Percentiles rank a stretch among this genome's conserved stretches.
These are phyloP conservation scores for Dryadomyces quercus-mongolicae DNA, from an alignment of 2,329 filamentous ascomycete genomes.

Conservation along the genomic window DNA sequence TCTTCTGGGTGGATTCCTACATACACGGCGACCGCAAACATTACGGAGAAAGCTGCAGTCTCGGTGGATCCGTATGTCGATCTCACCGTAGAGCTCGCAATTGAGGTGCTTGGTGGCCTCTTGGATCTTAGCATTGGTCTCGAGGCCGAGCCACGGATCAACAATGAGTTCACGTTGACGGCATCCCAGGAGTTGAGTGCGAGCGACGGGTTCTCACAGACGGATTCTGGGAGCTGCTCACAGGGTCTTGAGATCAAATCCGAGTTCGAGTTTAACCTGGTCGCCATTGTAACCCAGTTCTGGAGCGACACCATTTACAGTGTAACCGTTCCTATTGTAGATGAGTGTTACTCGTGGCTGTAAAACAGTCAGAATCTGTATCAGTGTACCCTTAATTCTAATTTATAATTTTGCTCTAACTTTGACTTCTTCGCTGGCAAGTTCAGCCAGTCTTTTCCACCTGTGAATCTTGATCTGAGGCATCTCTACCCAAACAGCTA, in stretches of 20 bases:
- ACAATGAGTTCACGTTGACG: conserved; percentile 14
- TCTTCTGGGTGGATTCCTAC: conserved; percentile 12
- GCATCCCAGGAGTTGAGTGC: conserved; percentile 6
- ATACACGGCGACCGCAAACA: conserved; percentile 9
- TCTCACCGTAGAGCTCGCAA: conserved; percentile 13
- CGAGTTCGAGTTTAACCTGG: conserved; percentile 16
- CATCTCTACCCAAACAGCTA: background rate
- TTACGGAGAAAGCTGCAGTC: conserved; percentile 13
- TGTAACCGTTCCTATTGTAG: conserved; percentile 15
- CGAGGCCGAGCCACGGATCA: conserved; percentile 16
- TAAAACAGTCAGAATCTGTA: background rate
- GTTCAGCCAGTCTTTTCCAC: too few relatives aligned
- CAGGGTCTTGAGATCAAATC: conserved; percentile 15
- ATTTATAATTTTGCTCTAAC: background rate
- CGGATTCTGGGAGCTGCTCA: conserved; percentile 9
- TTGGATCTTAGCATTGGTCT: conserved; percentile 17
- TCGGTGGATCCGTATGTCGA: conserved; percentile 15
- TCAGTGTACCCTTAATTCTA: background rate
- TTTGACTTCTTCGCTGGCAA: too few relatives aligned
- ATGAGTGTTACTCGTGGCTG: conserved; percentile 16
- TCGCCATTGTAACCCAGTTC: conserved; percentile 16
- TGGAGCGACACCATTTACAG: conserved; percentile 16
- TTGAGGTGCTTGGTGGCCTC: conserved; percentile 15
- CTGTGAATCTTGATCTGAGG: too few relatives aligned
- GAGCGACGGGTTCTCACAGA: background rate